A percentile compares a stretch with the other conserved stretches of the same genome.
phyloP scores from a whole-genome alignment of 345 rosid genomes.

The Lepidium sativum region DNA sequence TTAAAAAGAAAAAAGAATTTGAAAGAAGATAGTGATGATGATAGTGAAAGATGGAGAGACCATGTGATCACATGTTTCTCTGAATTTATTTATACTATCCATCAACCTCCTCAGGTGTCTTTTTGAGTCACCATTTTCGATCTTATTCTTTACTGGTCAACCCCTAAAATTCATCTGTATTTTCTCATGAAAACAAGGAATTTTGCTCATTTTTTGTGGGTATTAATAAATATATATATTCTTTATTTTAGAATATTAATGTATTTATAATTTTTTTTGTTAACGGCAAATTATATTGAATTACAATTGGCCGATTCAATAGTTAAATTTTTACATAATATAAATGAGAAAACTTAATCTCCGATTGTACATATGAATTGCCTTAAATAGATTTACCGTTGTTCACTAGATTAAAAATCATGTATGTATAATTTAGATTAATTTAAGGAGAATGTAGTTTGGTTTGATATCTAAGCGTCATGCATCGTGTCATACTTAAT shows the following conservation, averaged over 20 bases:
- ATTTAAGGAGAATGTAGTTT: not conserved
- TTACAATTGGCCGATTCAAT: no score
- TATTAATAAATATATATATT: not conserved
- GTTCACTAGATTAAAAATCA: no score
- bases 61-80: slow-evolving; percentile 55
- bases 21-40: not conserved
- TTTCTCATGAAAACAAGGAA: not conserved
- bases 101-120: slow-evolving; percentile 25
- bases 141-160: slow-evolving; percentile 14
- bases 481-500: slow-evolving; percentile 18
- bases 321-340: no score
- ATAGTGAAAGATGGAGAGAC: slow-evolving; percentile 40
- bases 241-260: not conserved
- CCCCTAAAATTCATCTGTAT: not conserved
- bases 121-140: slow-evolving; percentile 1
- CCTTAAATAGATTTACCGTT: no score
- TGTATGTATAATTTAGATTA: not conserved
- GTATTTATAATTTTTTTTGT: not conserved
- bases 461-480: slow-evolving; percentile 12
- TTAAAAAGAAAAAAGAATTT: no score
- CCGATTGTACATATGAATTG: no score
- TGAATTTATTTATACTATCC: slow-evolving; percentile 12
- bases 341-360: no score
- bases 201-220: not conserved
- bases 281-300: no score